A percentile compares a stretch with the other conserved stretches of the same genome.
Evolutionary conservation across 352 stramenopile genomes (phyloP).

Genomic region (Pythium guiyangense): DNA sequence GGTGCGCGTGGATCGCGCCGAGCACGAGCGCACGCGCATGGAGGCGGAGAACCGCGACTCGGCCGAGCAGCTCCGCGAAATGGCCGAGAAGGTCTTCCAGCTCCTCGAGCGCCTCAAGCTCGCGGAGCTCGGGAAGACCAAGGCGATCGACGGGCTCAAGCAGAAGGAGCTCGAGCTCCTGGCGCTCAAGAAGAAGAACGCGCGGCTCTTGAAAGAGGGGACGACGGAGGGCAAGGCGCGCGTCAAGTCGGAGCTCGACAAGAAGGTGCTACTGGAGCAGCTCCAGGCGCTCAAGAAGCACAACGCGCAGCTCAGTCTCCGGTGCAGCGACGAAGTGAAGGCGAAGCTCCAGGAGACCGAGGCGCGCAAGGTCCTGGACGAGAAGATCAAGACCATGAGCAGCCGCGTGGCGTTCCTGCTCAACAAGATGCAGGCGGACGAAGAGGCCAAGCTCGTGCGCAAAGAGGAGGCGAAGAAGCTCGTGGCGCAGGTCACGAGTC

Average conservation of each 20-base stretch:
- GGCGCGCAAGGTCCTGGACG: conserved; percentile 88
- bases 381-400: conserved; percentile 93
- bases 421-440: conserved; percentile 96
- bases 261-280: conserved; percentile 93
- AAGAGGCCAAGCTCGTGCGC: conserved; percentile 91
- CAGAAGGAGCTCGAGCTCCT: conserved; percentile 95
- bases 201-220: conserved; percentile 90
- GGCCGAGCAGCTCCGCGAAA: conserved; percentile 94
- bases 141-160: conserved; percentile 92
- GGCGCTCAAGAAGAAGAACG: conserved; percentile 93
- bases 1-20: conserved; percentile 84
- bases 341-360: conserved; percentile 91
- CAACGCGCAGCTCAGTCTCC: conserved; percentile 90
- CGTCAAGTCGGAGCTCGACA: conserved; percentile 93
- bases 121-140: conserved; percentile 94
- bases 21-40: conserved; percentile 92
- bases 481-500: conserved; percentile 84
- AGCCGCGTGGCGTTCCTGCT: conserved; percentile 92
- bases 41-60: conserved; percentile 94
- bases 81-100: conserved; percentile 97
- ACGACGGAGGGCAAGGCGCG: conserved; percentile 91
- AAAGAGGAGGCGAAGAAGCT: conserved; percentile 95
- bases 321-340: conserved; percentile 93
- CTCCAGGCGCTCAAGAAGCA: conserved; percentile 94
- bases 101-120: conserved; percentile 95